Percentiles rank a stretch among this genome's conserved stretches.
phyloP scores from a whole-genome alignment of 2,329 filamentous ascomycete species.

The Onygenales sp. region DNA sequence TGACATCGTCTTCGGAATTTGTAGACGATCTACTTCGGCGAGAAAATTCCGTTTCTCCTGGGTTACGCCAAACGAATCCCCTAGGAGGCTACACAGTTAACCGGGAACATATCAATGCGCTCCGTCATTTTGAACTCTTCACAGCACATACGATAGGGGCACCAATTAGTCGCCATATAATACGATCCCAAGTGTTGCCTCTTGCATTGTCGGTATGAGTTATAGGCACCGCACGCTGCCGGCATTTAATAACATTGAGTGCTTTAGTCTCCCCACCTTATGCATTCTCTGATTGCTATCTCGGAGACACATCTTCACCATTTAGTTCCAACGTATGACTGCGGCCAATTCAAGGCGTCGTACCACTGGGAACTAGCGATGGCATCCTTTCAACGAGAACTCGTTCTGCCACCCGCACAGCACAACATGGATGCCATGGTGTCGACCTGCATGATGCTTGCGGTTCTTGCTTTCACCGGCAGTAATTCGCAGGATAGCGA shows the following conservation, averaged over 20 bases:
- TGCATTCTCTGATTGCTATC: constrained; percentile 23
- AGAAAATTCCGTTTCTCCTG: not conserved
- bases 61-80: not conserved
- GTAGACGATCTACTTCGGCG: constrained; percentile 1
- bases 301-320: constrained; percentile 20
- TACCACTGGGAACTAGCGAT: constrained; percentile 23
- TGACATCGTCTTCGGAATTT: constrained; percentile 1
- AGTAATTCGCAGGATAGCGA: constrained; percentile 15
- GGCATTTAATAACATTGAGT: constrained; percentile 11
- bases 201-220: constrained; percentile 14
- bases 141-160: constrained; percentile 9
- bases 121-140: constrained; percentile 8
- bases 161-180: constrained; percentile 6
- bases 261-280: constrained; percentile 18
- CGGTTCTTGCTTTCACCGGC: constrained; percentile 17
- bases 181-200: constrained; percentile 6
- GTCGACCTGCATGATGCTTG: constrained; percentile 24
- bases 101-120: constrained; percentile 2
- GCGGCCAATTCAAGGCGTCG: constrained; percentile 15
- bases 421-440: constrained; percentile 19
- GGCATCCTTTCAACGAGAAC: constrained; percentile 17
- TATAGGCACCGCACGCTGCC: constrained; percentile 11
- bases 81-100: not conserved
- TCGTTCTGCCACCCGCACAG: constrained; percentile 11
- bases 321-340: constrained; percentile 11